These are phyloP conservation scores for Leucocoprinus birnbaumii DNA, from an alignment of 768 basidiomycete species.

Conservation along the genomic window DNA sequence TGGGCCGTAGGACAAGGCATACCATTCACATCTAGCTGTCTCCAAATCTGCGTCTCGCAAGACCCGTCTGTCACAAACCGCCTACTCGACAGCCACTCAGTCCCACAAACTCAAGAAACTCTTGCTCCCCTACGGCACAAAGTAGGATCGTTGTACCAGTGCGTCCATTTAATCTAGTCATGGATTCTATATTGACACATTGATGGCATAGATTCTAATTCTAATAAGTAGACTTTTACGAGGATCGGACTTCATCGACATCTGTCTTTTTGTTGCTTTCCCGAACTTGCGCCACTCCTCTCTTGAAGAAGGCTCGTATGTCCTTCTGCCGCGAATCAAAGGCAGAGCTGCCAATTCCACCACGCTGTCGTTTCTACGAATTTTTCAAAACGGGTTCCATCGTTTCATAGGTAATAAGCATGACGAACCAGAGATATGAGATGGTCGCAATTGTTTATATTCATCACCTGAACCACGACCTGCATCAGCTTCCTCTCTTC, in stretches of 20 bases:
- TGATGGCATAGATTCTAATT: neutral
- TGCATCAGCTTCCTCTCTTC: conserved; percentile 10
- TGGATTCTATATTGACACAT: neutral
- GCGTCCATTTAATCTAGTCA: neutral
- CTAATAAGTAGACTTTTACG: neutral
- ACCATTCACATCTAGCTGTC: conserved; percentile 70
- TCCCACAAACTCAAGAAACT: conserved; percentile 63
- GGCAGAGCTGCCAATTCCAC: conserved; percentile 69
- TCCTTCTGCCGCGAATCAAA: conserved; percentile 75
- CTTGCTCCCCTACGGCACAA: conserved; percentile 64
- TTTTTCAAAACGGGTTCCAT: conserved; percentile 4
- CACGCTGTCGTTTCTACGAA: conserved; percentile 55
- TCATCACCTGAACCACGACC: conserved; percentile 42
- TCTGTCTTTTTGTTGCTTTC: neutral
- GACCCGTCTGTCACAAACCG: conserved; percentile 62
- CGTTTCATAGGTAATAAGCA: neutral
- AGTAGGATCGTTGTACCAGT: conserved; percentile 15
- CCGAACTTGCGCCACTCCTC: conserved; percentile 7
- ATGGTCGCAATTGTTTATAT: conserved; percentile 57
- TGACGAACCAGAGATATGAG: conserved; percentile 51
- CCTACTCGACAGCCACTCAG: conserved; percentile 65
- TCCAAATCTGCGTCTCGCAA: conserved; percentile 62
- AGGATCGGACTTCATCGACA: neutral
- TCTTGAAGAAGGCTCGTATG: conserved; percentile 72
- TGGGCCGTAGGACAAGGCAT: conserved; percentile 56